Conservation (phyloP, 345 rosid genomes). For the Bruguiera gymnorhiza region DNA sequence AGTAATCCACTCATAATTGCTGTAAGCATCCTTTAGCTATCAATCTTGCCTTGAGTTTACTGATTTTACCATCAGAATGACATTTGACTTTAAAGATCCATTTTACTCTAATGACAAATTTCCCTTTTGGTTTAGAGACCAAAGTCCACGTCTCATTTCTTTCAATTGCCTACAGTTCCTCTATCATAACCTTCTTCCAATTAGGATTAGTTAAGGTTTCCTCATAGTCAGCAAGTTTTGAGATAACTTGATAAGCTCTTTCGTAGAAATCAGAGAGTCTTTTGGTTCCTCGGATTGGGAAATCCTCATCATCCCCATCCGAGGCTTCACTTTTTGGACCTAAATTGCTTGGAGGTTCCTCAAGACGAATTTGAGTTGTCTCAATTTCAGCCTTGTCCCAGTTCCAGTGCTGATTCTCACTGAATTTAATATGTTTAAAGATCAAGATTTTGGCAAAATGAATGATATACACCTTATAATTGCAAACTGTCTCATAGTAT, state of each 20-base stretch:
- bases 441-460: too few species aligned
- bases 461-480: too few species aligned
- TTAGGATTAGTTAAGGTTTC: background rate
- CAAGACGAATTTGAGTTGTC: too few species aligned
- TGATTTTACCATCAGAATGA: background rate
- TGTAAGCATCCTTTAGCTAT: background rate
- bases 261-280: background rate
- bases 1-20: background rate
- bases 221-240: background rate
- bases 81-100: background rate
- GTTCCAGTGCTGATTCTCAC: too few species aligned
- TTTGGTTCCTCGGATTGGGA: fast-evolving
- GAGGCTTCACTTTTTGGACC: too few species aligned
- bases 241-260: background rate
- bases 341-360: too few species aligned
- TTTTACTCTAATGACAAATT: background rate
- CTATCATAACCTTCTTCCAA: background rate
- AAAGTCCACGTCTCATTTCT: background rate
- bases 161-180: background rate
- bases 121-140: too few species aligned
- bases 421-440: too few species aligned
- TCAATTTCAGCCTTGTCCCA: too few species aligned
- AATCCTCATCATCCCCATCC: background rate
- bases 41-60: background rate
- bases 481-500: too few species aligned